Evolutionary conservation across 805 yeast genomes (phyloP).

Genomic region (Ogataea pini): DNA sequence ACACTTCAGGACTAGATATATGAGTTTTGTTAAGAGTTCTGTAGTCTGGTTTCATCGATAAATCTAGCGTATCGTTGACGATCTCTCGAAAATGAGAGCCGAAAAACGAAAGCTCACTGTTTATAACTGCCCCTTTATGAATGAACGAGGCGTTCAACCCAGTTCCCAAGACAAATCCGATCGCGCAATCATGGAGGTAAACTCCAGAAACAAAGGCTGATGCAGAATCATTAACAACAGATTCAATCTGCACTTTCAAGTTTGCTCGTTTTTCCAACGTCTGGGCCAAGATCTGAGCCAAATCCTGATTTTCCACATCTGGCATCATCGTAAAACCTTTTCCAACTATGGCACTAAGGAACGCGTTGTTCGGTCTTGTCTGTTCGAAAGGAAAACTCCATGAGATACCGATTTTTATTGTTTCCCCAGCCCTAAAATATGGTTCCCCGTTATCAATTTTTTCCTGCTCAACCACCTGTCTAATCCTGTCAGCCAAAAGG

Average conservation of each 20-base stretch:
- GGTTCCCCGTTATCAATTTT: background rate
- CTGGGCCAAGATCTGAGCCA: constrained; percentile 43
- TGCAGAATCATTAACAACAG: constrained; percentile 61
- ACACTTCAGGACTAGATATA: constrained; percentile 18
- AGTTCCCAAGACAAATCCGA: constrained; percentile 69
- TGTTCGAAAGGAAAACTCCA: constrained; percentile 59
- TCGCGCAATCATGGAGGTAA: constrained; percentile 34
- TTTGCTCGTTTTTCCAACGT: constrained; percentile 30
- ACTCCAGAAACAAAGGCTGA: constrained; percentile 61
- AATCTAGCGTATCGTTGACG: constrained; percentile 41
- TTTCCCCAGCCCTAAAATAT: constrained; percentile 7
- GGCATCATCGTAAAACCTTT: constrained; percentile 56
- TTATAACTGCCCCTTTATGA: constrained; percentile 35
- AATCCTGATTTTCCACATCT: constrained; percentile 43
- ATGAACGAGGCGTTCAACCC: constrained; percentile 61
- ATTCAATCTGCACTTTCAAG: constrained; percentile 40
- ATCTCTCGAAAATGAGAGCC: constrained; percentile 42
- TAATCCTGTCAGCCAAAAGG: constrained; percentile 40
- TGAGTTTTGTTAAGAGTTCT: background rate
- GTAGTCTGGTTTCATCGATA: constrained; percentile 34
- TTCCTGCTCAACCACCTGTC: constrained; percentile 27
- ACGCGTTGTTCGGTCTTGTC: constrained; percentile 43
- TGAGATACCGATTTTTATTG: constrained; percentile 47
- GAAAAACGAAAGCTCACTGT: constrained; percentile 58
- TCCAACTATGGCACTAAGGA: constrained; percentile 50